Percentiles rank a stretch among this genome's conserved stretches.
Evolutionary conservation across 495 filamentous ascomycete genomes (phyloP).

Genomic region (Neurospora intermedia): DNA sequence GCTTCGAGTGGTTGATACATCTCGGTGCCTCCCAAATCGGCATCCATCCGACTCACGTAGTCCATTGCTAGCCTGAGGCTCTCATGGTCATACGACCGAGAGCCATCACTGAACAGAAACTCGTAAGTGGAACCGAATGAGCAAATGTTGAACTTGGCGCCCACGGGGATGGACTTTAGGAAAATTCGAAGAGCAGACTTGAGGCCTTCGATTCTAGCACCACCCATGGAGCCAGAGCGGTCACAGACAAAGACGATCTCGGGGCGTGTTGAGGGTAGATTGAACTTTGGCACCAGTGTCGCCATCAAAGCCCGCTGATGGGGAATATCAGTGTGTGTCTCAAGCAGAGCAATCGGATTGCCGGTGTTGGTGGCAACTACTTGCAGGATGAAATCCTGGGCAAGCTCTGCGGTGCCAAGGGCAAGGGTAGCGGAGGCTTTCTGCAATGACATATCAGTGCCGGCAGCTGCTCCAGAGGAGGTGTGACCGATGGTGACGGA

Average conservation of each 20-base stretch:
- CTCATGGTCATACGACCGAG: constrained; percentile 40
- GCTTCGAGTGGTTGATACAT: constrained; percentile 45
- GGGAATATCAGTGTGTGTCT: constrained; percentile 48
- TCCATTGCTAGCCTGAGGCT: constrained; percentile 40
- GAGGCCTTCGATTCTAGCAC: constrained; percentile 42
- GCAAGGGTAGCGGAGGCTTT: constrained; percentile 53
- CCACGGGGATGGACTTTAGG: constrained; percentile 56
- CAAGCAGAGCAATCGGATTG: constrained; percentile 50
- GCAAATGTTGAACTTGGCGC: constrained; percentile 64
- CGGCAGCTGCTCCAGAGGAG: constrained; percentile 29
- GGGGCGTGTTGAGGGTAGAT: constrained; percentile 38
- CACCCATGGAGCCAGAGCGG: constrained; percentile 54
- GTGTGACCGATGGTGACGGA: constrained; percentile 49
- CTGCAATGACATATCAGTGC: constrained; percentile 36
- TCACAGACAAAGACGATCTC: constrained; percentile 67
- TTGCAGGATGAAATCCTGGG: constrained; percentile 44
- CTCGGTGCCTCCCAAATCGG: constrained; percentile 59
- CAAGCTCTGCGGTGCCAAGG: constrained; percentile 35
- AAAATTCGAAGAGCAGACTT: constrained; percentile 52
- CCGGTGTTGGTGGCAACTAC: constrained; percentile 44
- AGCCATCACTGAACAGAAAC: constrained; percentile 48
- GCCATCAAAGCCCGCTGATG: constrained; percentile 56
- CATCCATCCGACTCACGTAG: constrained; percentile 37
- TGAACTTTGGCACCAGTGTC: constrained; percentile 56
- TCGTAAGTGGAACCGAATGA: constrained; percentile 47